phyloP scores from a whole-genome alignment of 768 basidiomycete genomes.

The Thelephora ganbajun region DNA sequence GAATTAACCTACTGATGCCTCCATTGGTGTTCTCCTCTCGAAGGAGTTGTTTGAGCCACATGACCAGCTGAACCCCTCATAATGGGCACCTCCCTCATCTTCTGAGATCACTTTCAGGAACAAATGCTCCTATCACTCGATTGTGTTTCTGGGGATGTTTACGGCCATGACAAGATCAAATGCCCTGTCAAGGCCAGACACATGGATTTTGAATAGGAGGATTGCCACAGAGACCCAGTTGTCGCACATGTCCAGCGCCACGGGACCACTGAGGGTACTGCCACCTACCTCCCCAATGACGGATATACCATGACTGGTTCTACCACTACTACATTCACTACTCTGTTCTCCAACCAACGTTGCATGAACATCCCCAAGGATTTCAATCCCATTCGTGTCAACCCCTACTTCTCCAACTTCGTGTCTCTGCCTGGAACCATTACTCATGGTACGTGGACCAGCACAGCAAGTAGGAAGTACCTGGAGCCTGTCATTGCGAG shows the following conservation, averaged over 20 bases:
- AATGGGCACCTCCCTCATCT: no score
- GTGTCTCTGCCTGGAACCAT: constrained; percentile 88
- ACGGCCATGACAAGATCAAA: constrained; percentile 80
- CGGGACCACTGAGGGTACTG: constrained; percentile 64
- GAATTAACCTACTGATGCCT: constrained; percentile 79
- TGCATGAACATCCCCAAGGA: no score
- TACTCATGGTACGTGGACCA: constrained; percentile 95
- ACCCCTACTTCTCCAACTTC: no score
- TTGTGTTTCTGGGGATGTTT: constrained; percentile 77
- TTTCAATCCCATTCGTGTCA: no score
- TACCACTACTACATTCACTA: no score
- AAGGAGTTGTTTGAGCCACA: constrained; percentile 99
- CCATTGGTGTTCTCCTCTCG: no score
- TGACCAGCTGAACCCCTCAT: constrained; percentile 55
- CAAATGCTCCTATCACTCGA: no score
- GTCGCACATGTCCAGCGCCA: constrained; percentile 87
- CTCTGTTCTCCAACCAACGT: no score
- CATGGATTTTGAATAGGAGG: constrained; percentile 75
- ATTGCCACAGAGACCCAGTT: constrained; percentile 88
- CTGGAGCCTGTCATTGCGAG: no score
- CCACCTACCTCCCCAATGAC: constrained; percentile 67
- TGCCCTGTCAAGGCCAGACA: constrained; percentile 78
- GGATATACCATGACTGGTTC: no score
- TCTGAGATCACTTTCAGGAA: no score
- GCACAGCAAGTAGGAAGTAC: no score